Base-by-base conservation (phyloP, 345 rosid genomes). In the Gossypium ekmanianum region DNA sequence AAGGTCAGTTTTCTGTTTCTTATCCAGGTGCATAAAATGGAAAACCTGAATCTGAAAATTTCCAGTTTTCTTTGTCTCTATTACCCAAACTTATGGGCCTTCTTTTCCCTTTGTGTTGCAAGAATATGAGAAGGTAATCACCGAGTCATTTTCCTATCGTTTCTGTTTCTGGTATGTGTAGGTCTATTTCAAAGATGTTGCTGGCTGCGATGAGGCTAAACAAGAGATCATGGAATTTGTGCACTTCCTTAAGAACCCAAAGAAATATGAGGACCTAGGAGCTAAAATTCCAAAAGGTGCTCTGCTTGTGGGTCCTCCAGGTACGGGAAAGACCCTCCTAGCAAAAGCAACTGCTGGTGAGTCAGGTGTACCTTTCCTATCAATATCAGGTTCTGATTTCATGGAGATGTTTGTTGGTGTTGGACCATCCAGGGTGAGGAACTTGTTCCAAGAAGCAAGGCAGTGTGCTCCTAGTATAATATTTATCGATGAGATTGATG, bases 401-500 rank as follows among this genome's bases (percentile, higher is more conserved):
- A 89, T 91, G 94, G 99, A 95, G 88, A 90, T 95, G 98, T 95
- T 95, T 84, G 99, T 95, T 68, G 99, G 98, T 61, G 98, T 95
- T 79, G 99, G 99, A 72, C 99, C 98, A 11, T 93, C 99, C 2
- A 90, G 98, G 81, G 99, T 95, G 48, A 89, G 99, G 79, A 85
- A 85, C 78, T 89, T 95, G 87, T 95, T 95, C 83, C 97, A 91
- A 78, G 99, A 95, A 77, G 98, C 99, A 45, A 90, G 99, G 79
- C 89, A 87, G 63, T 80, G 90, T 82, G 92, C 98, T 20, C 97
- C 99, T 11, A 91, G 98, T 75, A 95, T 95, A 78, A 77, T 93
- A 58, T 95, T 95, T 79, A 95, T 95, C 13, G 98, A 95, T 83
- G 99, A 95, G 82, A 93, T 93, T 26, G 97, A 93, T 79, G 99